Evolutionary conservation across 768 basidiomycete species (phyloP), one percentile per base, ranked within the genome.

Genomic region (Podaxis sp.): DNA sequence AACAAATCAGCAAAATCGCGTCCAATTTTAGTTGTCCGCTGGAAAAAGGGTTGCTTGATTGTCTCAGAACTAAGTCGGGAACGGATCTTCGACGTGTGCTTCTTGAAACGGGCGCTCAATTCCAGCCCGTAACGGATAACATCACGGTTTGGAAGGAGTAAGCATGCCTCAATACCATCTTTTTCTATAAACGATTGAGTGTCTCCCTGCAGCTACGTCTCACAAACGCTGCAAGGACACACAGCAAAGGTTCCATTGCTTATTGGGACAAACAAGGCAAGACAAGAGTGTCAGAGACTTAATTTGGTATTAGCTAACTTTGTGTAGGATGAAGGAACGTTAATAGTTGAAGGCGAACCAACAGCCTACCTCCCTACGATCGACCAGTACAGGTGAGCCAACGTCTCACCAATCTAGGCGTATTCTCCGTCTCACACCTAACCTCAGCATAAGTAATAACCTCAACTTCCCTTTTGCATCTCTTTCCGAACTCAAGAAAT

Each of bases 131-230:
- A 1, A 73, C 71, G 1, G 74, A 75, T 62, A 73, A 73, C 59
- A 63, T 75, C 33, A 74, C 73, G 7, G 64, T 75, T 41, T 74
- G 70, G 68, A 73, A 72, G 69, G 74, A 74, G 74, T 75, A 53
- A 4, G 69, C 22, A 38, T 12, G 9, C 15, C 38, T 40, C 37
- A 17, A 46, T 37, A 9, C 43, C n/a, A 41, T 36, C 38, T 11
- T 57, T 27, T 61, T 57, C 38, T 61, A n/a, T 17, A 24, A 8
- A n/a, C 24, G 37, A 17, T 33, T 37, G 22, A 53, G 19, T 11
- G 19, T 6, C 37, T 19, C 46, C 50, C 27, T 25, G 2, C 54
- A 74, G 74, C 59, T 73, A 71, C 54, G 70, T 73, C 29, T 64
- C 66, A 24, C 74, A 75, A 57, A 75, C 72, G 3, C 67, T 62